phyloP scores from a whole-genome alignment of 139 green algal genomes.

The Chlorella sp. region DNA sequence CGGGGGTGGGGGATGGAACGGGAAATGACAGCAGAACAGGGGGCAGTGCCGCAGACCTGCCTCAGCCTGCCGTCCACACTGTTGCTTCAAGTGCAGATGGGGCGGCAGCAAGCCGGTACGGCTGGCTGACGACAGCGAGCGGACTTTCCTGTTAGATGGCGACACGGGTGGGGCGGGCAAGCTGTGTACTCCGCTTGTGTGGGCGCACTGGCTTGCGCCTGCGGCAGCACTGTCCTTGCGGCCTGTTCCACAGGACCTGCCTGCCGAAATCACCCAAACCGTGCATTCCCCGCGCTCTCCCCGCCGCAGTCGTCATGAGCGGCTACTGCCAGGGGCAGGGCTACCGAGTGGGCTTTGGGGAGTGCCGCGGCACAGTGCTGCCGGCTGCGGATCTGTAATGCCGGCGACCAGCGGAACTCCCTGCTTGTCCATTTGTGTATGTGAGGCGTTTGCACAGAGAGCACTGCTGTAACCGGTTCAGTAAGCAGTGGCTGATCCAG shows the following conservation, averaged over 20 bases:
- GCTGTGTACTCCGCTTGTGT: too few species aligned
- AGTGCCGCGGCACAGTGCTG: conserved; percentile 69
- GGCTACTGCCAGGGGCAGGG: conserved; percentile 65
- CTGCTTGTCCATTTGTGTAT: too few species aligned
- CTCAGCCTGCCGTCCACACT: too few species aligned
- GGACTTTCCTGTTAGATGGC: conserved; percentile 80
- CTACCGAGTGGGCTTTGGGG: conserved; percentile 81
- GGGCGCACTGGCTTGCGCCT: too few species aligned
- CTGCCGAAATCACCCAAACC: too few species aligned
- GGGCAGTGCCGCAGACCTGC: too few species aligned
- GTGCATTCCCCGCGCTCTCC: too few species aligned
- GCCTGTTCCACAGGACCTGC: too few species aligned
- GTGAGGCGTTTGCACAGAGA: not conserved
- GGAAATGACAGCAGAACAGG: too few species aligned
- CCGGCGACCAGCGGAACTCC: not conserved
- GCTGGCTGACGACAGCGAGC: conserved; percentile 43
- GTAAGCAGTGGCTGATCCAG: too few species aligned
- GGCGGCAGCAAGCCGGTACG: conserved; percentile 52
- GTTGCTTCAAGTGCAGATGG: conserved; percentile 40
- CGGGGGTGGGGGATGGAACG: not conserved
- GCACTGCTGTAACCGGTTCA: not conserved
- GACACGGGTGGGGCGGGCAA: conserved; percentile 79
- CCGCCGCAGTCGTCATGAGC: conserved; percentile 49
- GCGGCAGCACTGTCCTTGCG: too few species aligned
- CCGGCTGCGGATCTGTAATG: conserved; percentile 7